These are phyloP conservation scores for Stephanodiscus triporus DNA, from an alignment of 108 stramenopile genomes.

Conservation along the genomic window DNA sequence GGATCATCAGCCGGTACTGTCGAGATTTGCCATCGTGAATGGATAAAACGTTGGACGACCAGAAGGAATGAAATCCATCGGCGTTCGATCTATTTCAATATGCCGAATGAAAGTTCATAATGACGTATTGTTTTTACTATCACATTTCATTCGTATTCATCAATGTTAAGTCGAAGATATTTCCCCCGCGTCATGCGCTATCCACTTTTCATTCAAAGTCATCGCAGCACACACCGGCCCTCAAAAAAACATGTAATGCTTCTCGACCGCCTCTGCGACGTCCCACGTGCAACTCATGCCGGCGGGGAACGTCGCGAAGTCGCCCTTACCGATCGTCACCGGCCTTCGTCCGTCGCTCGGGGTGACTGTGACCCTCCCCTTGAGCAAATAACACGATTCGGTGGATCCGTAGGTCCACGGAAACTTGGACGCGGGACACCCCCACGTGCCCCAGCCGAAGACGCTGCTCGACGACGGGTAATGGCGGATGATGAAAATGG, in stretches of 20 bases:
- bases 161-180: too few relatives aligned
- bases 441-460: slow-evolving; percentile 72
- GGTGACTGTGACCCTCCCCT: slow-evolving; percentile 76
- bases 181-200: too few relatives aligned
- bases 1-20: slow-evolving; percentile 46
- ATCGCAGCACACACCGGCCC: not conserved
- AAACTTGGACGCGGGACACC: slow-evolving; percentile 71
- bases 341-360: slow-evolving; percentile 66
- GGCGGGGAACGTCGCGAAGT: slow-evolving; percentile 78
- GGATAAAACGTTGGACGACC: too few relatives aligned
- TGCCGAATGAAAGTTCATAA: too few relatives aligned
- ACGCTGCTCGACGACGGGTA: slow-evolving; percentile 10
- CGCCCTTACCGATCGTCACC: slow-evolving; percentile 69
- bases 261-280: slow-evolving; percentile 69
- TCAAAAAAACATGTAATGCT: slow-evolving; percentile 76
- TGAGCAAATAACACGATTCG: slow-evolving; percentile 71
- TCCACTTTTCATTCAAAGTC: too few relatives aligned
- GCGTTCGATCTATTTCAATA: too few relatives aligned
- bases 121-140: too few relatives aligned
- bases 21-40: slow-evolving; percentile 34
- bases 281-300: slow-evolving; percentile 87
- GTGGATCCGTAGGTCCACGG: slow-evolving; percentile 78
- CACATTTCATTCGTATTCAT: too few relatives aligned
- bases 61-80: too few relatives aligned
- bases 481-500: not conserved